phyloP scores from a whole-genome alignment of 2,329 filamentous ascomycete genomes.

The Alternaria ventricosa region DNA sequence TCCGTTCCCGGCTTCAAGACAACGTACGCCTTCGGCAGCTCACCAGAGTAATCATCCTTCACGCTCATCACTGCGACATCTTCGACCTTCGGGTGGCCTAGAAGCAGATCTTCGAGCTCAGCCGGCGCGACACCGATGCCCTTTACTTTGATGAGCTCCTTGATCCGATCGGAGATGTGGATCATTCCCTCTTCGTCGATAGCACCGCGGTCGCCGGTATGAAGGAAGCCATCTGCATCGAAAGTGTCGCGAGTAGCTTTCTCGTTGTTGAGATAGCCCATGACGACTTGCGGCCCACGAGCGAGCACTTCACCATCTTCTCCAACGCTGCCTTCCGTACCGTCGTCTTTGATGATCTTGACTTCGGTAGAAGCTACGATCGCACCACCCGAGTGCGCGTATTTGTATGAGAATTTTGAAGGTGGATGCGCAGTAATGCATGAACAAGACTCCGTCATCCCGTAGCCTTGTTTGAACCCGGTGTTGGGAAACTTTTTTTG shows the following conservation, averaged over 20 bases:
- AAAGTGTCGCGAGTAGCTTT: slow-evolving; percentile 55
- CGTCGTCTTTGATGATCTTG: slow-evolving; percentile 65
- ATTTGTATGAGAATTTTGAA: slow-evolving; percentile 62
- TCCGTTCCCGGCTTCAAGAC: slow-evolving; percentile 47
- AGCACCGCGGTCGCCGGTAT: slow-evolving; percentile 65
- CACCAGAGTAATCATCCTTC: slow-evolving; percentile 59
- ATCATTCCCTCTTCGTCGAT: slow-evolving; percentile 64
- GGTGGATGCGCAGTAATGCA: slow-evolving; percentile 69
- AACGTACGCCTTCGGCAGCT: slow-evolving; percentile 55
- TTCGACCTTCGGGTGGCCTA: slow-evolving; percentile 63
- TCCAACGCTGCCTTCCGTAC: slow-evolving; percentile 59
- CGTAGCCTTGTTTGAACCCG: slow-evolving; percentile 70
- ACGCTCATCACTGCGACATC: slow-evolving; percentile 65
- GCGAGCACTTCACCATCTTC: slow-evolving; percentile 61
- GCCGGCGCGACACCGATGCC: slow-evolving; percentile 68
- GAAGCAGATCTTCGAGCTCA: slow-evolving; percentile 68
- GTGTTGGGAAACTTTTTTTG: slow-evolving; percentile 64
- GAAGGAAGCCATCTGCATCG: slow-evolving; percentile 58
- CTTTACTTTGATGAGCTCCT: slow-evolving; percentile 73
- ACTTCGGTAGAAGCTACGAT: slow-evolving; percentile 66
- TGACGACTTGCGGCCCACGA: slow-evolving; percentile 57
- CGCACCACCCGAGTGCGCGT: slow-evolving; percentile 63
- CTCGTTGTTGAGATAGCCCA: slow-evolving; percentile 58
- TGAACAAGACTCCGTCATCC: slow-evolving; percentile 71
- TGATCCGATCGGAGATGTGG: slow-evolving; percentile 67